Conservation (phyloP, 805 yeast species). For the Ogataea thermomethanolica region DNA sequence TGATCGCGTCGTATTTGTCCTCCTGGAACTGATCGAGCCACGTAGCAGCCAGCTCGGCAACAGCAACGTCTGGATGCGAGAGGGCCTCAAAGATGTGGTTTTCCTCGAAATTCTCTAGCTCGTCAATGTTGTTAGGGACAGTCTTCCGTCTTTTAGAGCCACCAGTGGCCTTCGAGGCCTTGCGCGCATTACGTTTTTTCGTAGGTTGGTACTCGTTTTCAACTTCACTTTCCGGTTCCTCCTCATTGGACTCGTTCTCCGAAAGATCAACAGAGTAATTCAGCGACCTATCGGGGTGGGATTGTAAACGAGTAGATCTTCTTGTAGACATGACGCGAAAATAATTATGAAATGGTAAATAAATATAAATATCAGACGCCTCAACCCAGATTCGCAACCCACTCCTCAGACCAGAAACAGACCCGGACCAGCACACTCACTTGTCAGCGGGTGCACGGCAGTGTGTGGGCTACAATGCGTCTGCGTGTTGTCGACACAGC, state of each 20-base stretch:
- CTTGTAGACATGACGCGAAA: slow-evolving; percentile 14
- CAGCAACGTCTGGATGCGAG: slow-evolving; percentile 44
- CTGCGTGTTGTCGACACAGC: too few relatives aligned
- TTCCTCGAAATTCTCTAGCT: slow-evolving; percentile 43
- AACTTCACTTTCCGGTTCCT: slow-evolving; percentile 11
- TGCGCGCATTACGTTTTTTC: slow-evolving; percentile 8
- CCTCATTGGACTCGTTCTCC: slow-evolving; percentile 17
- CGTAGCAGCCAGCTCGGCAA: slow-evolving; percentile 48
- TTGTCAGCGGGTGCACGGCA: too few relatives aligned
- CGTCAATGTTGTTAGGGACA: slow-evolving; percentile 32
- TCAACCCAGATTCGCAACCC: too few relatives aligned
- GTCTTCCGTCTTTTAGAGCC: slow-evolving; percentile 29
- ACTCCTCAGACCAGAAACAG: too few relatives aligned
- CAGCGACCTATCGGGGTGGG: slow-evolving; percentile 10
- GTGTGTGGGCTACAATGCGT: too few relatives aligned
- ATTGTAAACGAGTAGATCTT: slow-evolving; percentile 16
- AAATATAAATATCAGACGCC: background rate
- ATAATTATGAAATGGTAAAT: background rate
- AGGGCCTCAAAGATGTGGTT: slow-evolving; percentile 50
- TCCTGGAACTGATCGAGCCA: slow-evolving; percentile 55
- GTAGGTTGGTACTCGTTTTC: slow-evolving; percentile 21
- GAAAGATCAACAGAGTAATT: slow-evolving; percentile 13
- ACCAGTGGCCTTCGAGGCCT: slow-evolving; percentile 15
- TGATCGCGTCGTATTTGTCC: slow-evolving; percentile 47
- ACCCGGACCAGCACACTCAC: too few relatives aligned